Conservation (phyloP, 495 filamentous ascomycete species). For the Aspergillus affinis region DNA sequence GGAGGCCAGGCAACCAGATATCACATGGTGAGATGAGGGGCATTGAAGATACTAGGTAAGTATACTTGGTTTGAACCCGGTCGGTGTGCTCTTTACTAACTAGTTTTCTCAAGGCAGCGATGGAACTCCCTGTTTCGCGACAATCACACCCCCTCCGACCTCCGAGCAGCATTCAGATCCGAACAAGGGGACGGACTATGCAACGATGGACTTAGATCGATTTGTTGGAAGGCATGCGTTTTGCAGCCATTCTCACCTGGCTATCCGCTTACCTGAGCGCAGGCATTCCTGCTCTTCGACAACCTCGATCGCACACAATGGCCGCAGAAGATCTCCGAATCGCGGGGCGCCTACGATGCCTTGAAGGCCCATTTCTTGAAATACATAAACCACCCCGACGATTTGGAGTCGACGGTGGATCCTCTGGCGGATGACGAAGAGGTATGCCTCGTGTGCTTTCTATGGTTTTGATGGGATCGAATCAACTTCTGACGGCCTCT, state of each 20-base stretch:
- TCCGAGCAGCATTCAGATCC: conserved; percentile 64
- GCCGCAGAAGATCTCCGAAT: conserved; percentile 62
- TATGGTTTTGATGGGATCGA: conserved; percentile 9
- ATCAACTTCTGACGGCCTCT: conserved; percentile 40
- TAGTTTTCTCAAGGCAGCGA: conserved; percentile 43
- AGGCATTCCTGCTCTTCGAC: conserved; percentile 83
- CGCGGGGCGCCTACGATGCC: conserved; percentile 70
- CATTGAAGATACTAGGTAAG: conserved; percentile 61
- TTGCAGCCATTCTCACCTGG: background rate
- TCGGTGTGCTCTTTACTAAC: conserved; percentile 10
- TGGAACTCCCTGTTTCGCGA: conserved; percentile 67
- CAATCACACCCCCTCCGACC: conserved; percentile 58
- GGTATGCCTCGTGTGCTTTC: conserved; percentile 48
- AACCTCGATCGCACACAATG: conserved; percentile 66
- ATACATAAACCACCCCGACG: conserved; percentile 78
- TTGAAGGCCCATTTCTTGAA: conserved; percentile 72
- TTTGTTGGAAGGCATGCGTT: conserved; percentile 84
- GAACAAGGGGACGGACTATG: conserved; percentile 58
- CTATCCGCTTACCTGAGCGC: conserved; percentile 19
- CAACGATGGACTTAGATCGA: conserved; percentile 72
- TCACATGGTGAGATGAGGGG: conserved; percentile 55
- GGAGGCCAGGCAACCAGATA: conserved; percentile 11
- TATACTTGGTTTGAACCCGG: background rate
- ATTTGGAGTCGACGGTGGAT: conserved; percentile 71
- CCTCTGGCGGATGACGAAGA: conserved; percentile 83